Percentiles rank a stretch among this genome's conserved stretches.
Evolutionary conservation across 75 land plant genomes (phyloP).

Genomic region (Pseudotsuga menziesii): DNA sequence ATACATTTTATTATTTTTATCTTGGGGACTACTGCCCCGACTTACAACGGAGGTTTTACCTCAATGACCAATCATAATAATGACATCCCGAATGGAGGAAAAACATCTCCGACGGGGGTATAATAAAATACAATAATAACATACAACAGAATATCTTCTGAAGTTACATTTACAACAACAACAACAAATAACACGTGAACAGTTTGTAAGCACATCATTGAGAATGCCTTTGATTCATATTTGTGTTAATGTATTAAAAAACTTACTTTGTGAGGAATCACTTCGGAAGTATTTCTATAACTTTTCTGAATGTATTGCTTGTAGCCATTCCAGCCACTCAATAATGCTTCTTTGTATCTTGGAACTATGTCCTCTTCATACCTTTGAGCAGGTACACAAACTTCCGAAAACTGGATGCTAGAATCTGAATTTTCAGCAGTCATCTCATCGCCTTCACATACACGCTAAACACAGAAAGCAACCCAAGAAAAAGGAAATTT

Average conservation of each 20-base stretch:
- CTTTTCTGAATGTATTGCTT: constrained; percentile 7
- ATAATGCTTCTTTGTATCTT: constrained; percentile 28
- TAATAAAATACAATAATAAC: too few species aligned
- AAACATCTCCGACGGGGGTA: too few species aligned
- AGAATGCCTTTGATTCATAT: neutral
- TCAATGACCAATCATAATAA: too few species aligned
- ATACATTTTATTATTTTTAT: too few species aligned
- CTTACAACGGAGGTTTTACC: too few species aligned
- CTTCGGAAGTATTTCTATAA: neutral
- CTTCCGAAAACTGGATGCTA: neutral
- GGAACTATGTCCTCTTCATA: constrained; percentile 48
- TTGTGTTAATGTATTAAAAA: neutral
- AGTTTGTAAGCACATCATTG: neutral
- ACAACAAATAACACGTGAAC: neutral
- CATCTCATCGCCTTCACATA: constrained; percentile 39
- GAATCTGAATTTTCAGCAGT: constrained; percentile 6
- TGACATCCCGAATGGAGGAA: too few species aligned
- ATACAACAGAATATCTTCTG: too few species aligned
- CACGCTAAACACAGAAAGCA: constrained; percentile 23
- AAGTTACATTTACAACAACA: too few species aligned
- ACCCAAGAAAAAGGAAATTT: neutral
- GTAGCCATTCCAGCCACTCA: constrained; percentile 25
- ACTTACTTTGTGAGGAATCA: neutral
- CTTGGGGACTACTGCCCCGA: too few species aligned
- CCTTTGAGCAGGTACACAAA: constrained; percentile 19